Evolutionary conservation across 2,329 filamentous ascomycete species (phyloP), one percentile per base, ranked within the genome.

Genomic region (Neopestalotiopsis clavispora): DNA sequence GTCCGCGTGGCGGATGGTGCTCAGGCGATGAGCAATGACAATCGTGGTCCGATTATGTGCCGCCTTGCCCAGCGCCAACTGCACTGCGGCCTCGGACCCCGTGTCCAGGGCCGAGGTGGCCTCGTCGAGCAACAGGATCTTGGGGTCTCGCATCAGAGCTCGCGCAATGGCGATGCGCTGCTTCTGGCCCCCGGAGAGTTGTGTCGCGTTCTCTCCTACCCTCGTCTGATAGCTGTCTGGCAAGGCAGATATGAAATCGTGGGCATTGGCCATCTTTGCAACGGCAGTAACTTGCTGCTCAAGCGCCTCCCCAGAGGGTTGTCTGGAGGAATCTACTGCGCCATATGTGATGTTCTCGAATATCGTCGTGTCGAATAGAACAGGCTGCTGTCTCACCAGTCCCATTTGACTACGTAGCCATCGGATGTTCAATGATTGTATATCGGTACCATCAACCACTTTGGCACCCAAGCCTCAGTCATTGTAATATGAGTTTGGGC

Each of bases 321-420:
- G 72, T 78, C 97, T 93, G 71, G 90, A 88, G 66, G 87, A 83
- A 1, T 94, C 95, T 49, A 94, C 94, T 70, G 97, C 93, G 66
- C 95, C 95, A 72, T 96, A 90, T 20, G 87, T 85, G 75, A 98
- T 97, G 78, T 97, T 97, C 59, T 93, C 88, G 76, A 88, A 94
- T 74, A 98, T 97, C 0, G 92, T 94, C 0, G 92, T 94, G 67
- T 91, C 91, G 77, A 98, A 97, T 0, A 98, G 87, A 0, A 93
- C 90, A 1, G 95, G 94, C 76, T 98, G 95, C 78, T 98, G 95
- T 70, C 92, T 93, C 60, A 98, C 95, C 4, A 98, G 85, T 1
- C 94, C 90, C 74, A 98, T 93, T 74, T 97, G 93, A 77, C 94
- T 93, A 66, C 95, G 90, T 69, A 98, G 84, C 95, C 95, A 98